These are phyloP conservation scores for Rubia occidens DNA, from an alignment of 305 asterid genomes.

Conservation along the genomic window DNA sequence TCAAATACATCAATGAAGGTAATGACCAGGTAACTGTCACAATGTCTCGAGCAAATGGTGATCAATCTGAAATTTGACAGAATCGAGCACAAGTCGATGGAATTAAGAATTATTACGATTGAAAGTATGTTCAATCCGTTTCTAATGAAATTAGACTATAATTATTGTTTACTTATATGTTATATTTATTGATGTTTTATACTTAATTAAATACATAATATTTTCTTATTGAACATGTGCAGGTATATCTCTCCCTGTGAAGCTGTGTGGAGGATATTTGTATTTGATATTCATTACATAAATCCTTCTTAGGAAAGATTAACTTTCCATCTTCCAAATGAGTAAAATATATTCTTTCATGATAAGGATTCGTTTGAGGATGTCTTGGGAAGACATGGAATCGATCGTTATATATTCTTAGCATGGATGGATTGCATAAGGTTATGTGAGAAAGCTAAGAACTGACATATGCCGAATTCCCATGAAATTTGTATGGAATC, in stretches of 20 bases:
- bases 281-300: conserved; percentile 1
- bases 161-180: too few relatives aligned
- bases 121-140: too few relatives aligned
- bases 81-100: too few relatives aligned
- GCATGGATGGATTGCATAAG: neutral
- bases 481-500: conserved; percentile 3
- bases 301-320: neutral
- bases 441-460: neutral
- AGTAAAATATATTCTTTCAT: neutral
- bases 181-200: too few relatives aligned
- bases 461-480: neutral
- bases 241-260: neutral
- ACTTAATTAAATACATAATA: too few relatives aligned
- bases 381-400: neutral
- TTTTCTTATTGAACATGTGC: neutral
- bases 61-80: too few relatives aligned
- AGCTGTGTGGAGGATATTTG: neutral
- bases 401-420: neutral
- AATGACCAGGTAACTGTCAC: too few relatives aligned
- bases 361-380: neutral
- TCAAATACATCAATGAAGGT: too few relatives aligned
- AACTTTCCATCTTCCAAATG: neutral
- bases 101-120: too few relatives aligned
- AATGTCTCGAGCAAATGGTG: too few relatives aligned
- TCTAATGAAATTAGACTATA: too few relatives aligned